A percentile compares a stretch with the other conserved stretches of the same genome.
phyloP scores from a whole-genome alignment of 768 basidiomycete genomes.

The Tylopilus rubrobrunneus region DNA sequence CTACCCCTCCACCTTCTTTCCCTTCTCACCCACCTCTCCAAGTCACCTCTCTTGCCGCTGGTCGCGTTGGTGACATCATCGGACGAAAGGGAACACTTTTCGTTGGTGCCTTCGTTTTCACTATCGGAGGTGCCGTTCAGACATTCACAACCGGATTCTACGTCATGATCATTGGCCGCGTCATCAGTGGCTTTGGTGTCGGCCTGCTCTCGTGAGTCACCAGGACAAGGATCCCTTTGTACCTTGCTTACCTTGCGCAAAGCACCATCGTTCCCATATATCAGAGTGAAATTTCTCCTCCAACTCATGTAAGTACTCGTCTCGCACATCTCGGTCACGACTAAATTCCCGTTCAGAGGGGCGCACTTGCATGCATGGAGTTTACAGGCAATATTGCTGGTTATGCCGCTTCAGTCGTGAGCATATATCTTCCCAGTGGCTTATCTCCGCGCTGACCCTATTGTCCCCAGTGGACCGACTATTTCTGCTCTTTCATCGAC shows the following conservation, averaged over 20 bases:
- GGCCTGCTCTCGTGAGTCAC: constrained; percentile 76
- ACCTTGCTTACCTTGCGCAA: constrained; percentile 4
- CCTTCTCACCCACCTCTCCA: constrained; percentile 1
- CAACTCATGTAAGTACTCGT: constrained; percentile 62
- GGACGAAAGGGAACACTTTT: constrained; percentile 85
- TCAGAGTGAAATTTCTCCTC: constrained; percentile 94
- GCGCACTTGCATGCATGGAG: constrained; percentile 90
- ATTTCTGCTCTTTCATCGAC: constrained; percentile 86
- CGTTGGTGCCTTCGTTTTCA: constrained; percentile 78
- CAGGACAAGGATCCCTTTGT: background rate
- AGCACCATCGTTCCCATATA: constrained; percentile 95
- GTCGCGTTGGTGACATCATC: constrained; percentile 80
- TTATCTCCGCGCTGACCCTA: background rate
- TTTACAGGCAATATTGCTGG: constrained; percentile 92
- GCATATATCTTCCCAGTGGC: constrained; percentile 25
- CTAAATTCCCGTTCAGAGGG: constrained; percentile 49
- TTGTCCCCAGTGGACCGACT: constrained; percentile 77
- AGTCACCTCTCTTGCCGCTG: constrained; percentile 90
- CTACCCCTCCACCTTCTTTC: background rate
- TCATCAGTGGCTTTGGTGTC: constrained; percentile 86
- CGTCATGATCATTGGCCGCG: constrained; percentile 78
- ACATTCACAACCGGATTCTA: constrained; percentile 75
- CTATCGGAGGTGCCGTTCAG: constrained; percentile 83
- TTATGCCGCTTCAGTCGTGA: constrained; percentile 84
- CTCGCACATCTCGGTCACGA: background rate